Evolutionary conservation across 1,284 basidiomycete species (phyloP).

Genomic region (Boletus albobrunnescens): DNA sequence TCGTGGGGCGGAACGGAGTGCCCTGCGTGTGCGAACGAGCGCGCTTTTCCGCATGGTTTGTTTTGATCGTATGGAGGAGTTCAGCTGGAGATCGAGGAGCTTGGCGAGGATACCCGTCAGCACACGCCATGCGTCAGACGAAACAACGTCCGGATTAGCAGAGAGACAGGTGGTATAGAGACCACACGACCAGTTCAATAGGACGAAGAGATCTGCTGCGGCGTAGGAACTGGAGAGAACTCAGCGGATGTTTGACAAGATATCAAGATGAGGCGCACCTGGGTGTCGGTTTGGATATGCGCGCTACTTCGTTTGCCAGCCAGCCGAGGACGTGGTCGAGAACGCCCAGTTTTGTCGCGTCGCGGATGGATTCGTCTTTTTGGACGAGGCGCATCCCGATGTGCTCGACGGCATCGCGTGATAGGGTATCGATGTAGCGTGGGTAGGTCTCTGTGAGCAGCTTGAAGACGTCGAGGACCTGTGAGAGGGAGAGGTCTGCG

Average conservation of each 20-base stretch:
- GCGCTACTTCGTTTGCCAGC: slow-evolving; percentile 62
- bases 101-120: slow-evolving; percentile 53
- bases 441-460: slow-evolving; percentile 72
- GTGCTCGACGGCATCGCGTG: slow-evolving; percentile 65
- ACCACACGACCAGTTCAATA: slow-evolving; percentile 71
- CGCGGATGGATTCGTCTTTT: slow-evolving; percentile 46
- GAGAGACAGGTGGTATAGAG: slow-evolving; percentile 54
- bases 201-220: slow-evolving; percentile 61
- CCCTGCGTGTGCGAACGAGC: slow-evolving; percentile 56
- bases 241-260: slow-evolving; percentile 4
- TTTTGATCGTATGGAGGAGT: slow-evolving; percentile 51
- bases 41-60: slow-evolving; percentile 57
- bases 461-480: slow-evolving; percentile 69
- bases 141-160: slow-evolving; percentile 42
- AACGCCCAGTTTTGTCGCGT: slow-evolving; percentile 48
- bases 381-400: slow-evolving; percentile 61
- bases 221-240: slow-evolving; percentile 51
- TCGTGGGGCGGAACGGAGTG: slow-evolving; percentile 54
- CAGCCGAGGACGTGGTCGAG: slow-evolving; percentile 69
- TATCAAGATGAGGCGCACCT: slow-evolving; percentile 39
- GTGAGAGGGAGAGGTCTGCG: slow-evolving; percentile 59
- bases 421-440: slow-evolving; percentile 69
- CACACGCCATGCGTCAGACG: slow-evolving; percentile 44
- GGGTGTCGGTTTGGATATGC: slow-evolving; percentile 47
- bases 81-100: slow-evolving; percentile 57